Evolutionary conservation across 352 stramenopile species (phyloP), one percentile per base, ranked within the genome.

Genomic region (Pythium brassicae): DNA sequence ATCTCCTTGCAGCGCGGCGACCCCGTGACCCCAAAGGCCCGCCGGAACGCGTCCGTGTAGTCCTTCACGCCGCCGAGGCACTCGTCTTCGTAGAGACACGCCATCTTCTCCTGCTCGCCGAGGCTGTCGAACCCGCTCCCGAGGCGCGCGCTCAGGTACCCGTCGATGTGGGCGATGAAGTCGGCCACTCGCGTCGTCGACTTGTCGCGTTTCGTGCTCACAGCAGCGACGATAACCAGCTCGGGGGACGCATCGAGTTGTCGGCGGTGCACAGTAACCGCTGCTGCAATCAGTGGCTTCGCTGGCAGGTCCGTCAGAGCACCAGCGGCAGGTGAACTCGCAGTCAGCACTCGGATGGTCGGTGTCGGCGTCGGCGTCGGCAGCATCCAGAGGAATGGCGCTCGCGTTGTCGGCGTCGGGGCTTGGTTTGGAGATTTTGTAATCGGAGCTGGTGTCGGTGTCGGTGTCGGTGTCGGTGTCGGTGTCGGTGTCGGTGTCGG

Each of bases 11-110:
- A 78, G 15, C 55, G 57, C 9, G 69, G 72, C 11, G 57, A 59
- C 10, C 56, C 64, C 5, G 23, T 51, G 15, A 67, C 61, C 10
- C 53, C 37, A 42, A 82, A 82, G 4, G 54, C 52, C 17, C 56
- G 40, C 45, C 74, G 74, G 64, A 82, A 82, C 14, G 56, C 55
- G 1, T 72, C 63, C 0, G 53, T 67, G 67, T 77, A 82, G 55
- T 82, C 72, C 23, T 27, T 37, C 14, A 69, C 57, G 9, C 72
- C 69, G 26, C 69, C 69, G 22, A 60, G 64, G 34, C 67, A 78
- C 56, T 68, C 46, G 52, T 78, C 62, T 46, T 76, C 64, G 39
- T 72, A 78, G 42, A 76, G 44, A 44, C 71, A 81, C 39, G 72
- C 39, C 71, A 81, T 78, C 51, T 66, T 72, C 56, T 81, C 65